Conservation (phyloP, 2,329 filamentous ascomycete genomes). For the Fusarium mundagurra region DNA sequence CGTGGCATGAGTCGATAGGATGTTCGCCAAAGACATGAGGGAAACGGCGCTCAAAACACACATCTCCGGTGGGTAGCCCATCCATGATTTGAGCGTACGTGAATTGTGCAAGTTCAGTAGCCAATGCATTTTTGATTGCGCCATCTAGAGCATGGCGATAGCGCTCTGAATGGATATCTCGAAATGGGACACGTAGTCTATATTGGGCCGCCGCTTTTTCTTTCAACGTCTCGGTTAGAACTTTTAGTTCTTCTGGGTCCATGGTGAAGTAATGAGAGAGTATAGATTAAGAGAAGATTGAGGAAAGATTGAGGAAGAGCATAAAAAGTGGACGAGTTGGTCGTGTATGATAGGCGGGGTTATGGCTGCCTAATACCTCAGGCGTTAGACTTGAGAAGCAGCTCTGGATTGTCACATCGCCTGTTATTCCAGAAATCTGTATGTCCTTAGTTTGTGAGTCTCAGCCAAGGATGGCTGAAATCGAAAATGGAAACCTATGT, state of each 20-base stretch:
- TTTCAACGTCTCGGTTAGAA: neutral
- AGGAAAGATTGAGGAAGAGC: neutral
- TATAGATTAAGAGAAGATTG: no score
- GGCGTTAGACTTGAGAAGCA: no score
- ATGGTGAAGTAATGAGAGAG: neutral
- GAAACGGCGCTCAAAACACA: neutral
- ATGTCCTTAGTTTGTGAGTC: neutral
- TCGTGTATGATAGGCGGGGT: neutral
- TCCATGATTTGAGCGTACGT: neutral
- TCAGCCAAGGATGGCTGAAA: neutral
- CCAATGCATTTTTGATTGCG: neutral
- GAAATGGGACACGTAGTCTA: neutral
- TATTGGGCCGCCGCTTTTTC: neutral
- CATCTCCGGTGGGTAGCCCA: neutral
- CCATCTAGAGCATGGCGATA: neutral
- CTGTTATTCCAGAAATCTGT: neutral
- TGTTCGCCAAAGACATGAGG: neutral
- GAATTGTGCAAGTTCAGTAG: neutral
- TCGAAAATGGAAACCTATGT: neutral
- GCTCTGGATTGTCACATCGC: neutral
- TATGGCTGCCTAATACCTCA: neutral
- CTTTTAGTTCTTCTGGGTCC: neutral
- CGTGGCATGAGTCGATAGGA: neutral
- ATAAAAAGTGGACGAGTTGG: neutral
- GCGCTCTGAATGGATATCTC: neutral